Base-by-base conservation (phyloP, 192 early-diverging fungal species). In the Mortierella claussenii region DNA sequence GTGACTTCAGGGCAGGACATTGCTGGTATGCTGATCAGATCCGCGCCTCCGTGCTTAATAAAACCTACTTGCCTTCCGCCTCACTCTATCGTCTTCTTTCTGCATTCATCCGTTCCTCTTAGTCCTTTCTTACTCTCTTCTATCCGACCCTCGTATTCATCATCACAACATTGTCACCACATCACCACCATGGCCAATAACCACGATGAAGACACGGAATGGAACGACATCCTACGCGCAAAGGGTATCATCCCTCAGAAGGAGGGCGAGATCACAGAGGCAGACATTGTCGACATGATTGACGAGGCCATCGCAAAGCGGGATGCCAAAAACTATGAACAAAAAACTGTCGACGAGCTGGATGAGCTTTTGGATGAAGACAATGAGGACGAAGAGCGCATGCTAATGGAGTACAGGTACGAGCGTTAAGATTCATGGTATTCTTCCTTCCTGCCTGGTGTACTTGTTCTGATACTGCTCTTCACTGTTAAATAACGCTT, bases 181-280 rank as follows among this genome's bases (percentile, higher is more conserved):
- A n/a, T n/a, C 23, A 51, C 34, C 55, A 21, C 26, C 23, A 65
- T 60, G 68, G 68, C 55, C 43, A 85, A 86, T 81, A 80, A 88
- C 52, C 87, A 85, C 30, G 75, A 89, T 48, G 87, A 89, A 67
- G 87, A 89, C 69, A 89, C 87, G n/a, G 87, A 89, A 83, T 89
- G 97, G 96, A 96, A 99, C 82, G 95, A 97, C 65, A 93, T 96
- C 53, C 85, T 99, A 49, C 92, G 96, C 52, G 92, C 88, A 43
- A 90, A 92, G 59, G 97, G 95, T 21, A 96, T 97, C 64, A 83
- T 98, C 43, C 93, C 93, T 17, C 86, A 88, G 60, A 95, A 94
- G 73, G 81, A 88, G 66, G 82, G 65, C n/a, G 53, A 83, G 56
- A 62, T 76, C 51, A 92, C 90, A 6, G 88, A 93, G 81, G 92